phyloP scores from a whole-genome alignment of 2,329 filamentous ascomycete species.

The Amphichorda felina region DNA sequence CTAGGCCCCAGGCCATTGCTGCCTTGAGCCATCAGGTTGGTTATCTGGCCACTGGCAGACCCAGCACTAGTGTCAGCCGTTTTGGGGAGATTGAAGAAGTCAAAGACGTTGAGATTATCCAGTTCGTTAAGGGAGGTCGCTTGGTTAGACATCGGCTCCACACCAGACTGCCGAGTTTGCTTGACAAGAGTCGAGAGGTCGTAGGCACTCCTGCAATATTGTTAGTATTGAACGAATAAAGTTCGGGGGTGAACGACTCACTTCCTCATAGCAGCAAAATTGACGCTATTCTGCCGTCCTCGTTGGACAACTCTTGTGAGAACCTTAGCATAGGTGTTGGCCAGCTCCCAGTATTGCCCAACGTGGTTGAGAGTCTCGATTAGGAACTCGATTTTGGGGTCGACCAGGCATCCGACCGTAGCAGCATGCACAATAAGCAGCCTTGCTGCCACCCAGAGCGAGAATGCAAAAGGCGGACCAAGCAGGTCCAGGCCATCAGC shows the following conservation, averaged over 20 bases:
- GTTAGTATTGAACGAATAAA: neutral
- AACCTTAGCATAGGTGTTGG: conserved; percentile 27
- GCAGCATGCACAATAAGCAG: conserved; percentile 28
- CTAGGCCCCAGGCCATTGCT: conserved; percentile 9
- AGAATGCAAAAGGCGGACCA: conserved; percentile 30
- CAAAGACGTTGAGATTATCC: conserved; percentile 31
- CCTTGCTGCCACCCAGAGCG: conserved; percentile 29
- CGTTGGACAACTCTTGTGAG: conserved; percentile 24
- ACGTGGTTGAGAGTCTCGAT: conserved; percentile 27
- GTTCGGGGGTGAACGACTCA: conserved; percentile 9
- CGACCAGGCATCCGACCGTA: conserved; percentile 20
- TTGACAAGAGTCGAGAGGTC: conserved; percentile 24
- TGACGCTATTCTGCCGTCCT: conserved; percentile 18
- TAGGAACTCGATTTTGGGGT: conserved; percentile 28
- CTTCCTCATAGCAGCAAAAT: conserved; percentile 27
- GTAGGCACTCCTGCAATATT: conserved; percentile 20
- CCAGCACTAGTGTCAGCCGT: conserved; percentile 10
- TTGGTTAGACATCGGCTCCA: conserved; percentile 25
- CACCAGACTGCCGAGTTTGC: conserved; percentile 19
- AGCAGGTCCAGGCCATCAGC: conserved; percentile 28
- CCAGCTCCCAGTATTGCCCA: conserved; percentile 30
- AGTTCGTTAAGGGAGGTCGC: conserved; percentile 25
- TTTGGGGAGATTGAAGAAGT: conserved; percentile 31
- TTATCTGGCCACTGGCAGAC: conserved; percentile 10
- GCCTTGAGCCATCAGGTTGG: conserved; percentile 10